Evolutionary conservation across 345 rosid species (phyloP), one percentile per base, ranked within the genome.

Genomic region (Noccaea bulbosa): DNA sequence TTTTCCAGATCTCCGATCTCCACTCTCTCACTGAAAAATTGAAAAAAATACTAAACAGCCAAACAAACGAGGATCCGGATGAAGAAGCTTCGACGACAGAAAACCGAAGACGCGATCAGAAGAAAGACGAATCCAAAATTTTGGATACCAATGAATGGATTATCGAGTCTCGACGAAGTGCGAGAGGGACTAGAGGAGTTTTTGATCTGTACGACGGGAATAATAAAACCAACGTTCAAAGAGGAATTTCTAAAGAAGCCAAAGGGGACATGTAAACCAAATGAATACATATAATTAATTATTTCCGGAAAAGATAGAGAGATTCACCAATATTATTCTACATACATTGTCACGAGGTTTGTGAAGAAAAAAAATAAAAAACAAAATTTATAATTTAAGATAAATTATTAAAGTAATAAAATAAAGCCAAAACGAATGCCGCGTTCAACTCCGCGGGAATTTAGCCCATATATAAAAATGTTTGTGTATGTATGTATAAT

Each of bases 381-480:
- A n/a, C 0, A 11, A 30, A 10, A 15, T 33, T 20, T 24, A 10
- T 9, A 38, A 38, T 8, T 38, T 9, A 3, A 5, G 20, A 44
- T 3, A 14, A 59, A 22, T 17, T 1, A 5, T 3, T 5, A 33
- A 37, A 63, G 16, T 35, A 30, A 8, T 4, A 15, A 61, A 71
- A 4, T 8, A 76, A 81, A 68, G 83, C 79, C 80, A 75, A 78
- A 76, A 67, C 54, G 43, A 67, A 83, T 62, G 86, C 82, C 89
- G 91, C 87, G 86, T 87, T 78, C 70, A 51, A 37, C 66, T 77
- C 80, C 68, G 80, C 77, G 73, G 73, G 77, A 71, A 74, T 74
- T 60, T 74, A 61, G 62, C 67, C 33, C 33, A 8, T 34, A 14
- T 55, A 17, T 67, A 32, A 58, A 48, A 22, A 30, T 34, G 64